Conservation (phyloP, 2,329 filamentous ascomycete genomes). For the Sclerotinia trifoliorum region DNA sequence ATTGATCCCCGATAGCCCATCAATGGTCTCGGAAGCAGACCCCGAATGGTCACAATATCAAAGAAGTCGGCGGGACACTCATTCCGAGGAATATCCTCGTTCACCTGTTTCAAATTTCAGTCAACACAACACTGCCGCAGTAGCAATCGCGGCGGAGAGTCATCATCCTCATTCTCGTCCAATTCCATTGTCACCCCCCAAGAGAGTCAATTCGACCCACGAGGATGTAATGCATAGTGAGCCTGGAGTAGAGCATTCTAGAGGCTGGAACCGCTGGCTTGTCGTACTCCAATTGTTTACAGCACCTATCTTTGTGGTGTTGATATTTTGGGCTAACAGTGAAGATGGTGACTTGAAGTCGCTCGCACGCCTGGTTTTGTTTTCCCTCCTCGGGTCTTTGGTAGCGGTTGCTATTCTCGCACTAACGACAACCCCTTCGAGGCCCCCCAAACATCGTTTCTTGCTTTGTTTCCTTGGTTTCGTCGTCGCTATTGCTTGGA, state of each 20-base stretch:
- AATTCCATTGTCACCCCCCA: constrained; percentile 24
- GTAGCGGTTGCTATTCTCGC: constrained; percentile 66
- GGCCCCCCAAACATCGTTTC: constrained; percentile 70
- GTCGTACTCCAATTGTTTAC: constrained; percentile 81
- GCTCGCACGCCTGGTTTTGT: constrained; percentile 58
- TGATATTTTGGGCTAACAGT: constrained; percentile 72
- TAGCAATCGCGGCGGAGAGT: constrained; percentile 38
- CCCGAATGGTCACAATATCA: constrained; percentile 61
- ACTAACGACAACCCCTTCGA: constrained; percentile 63
- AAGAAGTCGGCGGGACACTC: constrained; percentile 47
- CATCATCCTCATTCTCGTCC: constrained; percentile 31
- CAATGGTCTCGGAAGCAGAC: constrained; percentile 40
- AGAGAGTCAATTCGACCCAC: constrained; percentile 20
- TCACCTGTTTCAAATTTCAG: constrained; percentile 32
- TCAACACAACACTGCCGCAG: constrained; percentile 40
- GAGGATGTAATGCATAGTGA: constrained; percentile 19
- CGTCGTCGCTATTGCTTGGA: constrained; percentile 89
- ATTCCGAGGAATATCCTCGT: constrained; percentile 33
- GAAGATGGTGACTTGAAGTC: constrained; percentile 53
- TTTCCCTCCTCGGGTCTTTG: constrained; percentile 67
- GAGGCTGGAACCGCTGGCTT: constrained; percentile 86
- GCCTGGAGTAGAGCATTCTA: constrained; percentile 21
- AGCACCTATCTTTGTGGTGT: constrained; percentile 77
- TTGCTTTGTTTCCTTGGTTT: constrained; percentile 88
- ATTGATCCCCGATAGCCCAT: constrained; percentile 34